Conservation (phyloP, 139 green algal genomes). For the Yamagishiella unicocca region DNA sequence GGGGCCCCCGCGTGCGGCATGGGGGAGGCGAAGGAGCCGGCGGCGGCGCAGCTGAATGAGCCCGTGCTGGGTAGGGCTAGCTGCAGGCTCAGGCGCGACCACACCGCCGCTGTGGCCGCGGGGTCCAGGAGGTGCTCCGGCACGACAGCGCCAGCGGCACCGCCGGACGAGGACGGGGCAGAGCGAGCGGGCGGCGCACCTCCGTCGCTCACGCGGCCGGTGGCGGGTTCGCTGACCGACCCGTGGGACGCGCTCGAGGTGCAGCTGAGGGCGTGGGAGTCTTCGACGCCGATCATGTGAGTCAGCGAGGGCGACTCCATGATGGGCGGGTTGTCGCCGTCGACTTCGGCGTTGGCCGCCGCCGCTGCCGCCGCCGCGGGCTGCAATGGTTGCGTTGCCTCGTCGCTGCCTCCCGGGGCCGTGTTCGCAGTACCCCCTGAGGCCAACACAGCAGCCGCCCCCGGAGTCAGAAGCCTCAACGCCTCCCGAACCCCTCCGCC, state of each 20-base stretch:
- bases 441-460: not conserved
- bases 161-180: not conserved
- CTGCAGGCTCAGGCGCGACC: not conserved
- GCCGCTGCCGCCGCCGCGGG: not conserved
- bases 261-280: too few species aligned
- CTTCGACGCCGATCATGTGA: not conserved
- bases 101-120: not conserved
- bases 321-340: too few species aligned
- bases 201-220: not conserved
- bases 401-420: not conserved
- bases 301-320: slow-evolving; percentile 6
- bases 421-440: too few species aligned
- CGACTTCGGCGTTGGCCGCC: too few species aligned
- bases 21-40: not conserved
- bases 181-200: not conserved
- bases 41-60: not conserved
- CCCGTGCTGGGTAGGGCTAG: not conserved
- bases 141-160: not conserved
- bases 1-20: too few species aligned
- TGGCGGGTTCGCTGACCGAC: not conserved
- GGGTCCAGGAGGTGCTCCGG: not conserved
- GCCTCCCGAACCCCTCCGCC: not conserved
- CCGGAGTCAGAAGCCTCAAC: not conserved
- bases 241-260: not conserved
- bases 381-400: not conserved